Base-by-base conservation (phyloP, 106 monocot species). In the Chionographis japonica region DNA sequence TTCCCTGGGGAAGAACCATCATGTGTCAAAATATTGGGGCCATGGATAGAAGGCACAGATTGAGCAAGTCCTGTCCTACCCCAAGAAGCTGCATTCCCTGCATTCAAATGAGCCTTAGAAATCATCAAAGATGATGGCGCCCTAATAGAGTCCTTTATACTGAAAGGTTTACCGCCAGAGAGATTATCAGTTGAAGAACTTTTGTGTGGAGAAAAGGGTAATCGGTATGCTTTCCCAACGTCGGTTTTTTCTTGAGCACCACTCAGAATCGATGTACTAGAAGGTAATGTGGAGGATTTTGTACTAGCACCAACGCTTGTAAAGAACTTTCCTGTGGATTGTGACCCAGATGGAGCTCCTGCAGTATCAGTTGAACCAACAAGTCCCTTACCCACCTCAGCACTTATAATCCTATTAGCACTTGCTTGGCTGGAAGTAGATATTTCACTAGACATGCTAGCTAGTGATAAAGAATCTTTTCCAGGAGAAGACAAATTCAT, bases 241-340 rank as follows among this genome's bases (percentile, higher is more conserved):
- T 19, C 74, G 42, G 52, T 12, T 68, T 39, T 75, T 50, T 64
- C 73, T 70, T 66, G 42, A 63, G 41, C 12, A 75, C 75, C 27
- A 54, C 54, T 66, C 0, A 52, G 37, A 65, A 61, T 20, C 27
- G 73, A 63, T 70, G 59, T 64, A 71, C 58, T 54, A 70, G 70
- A 70, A 67, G 63, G 15, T 27, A 55, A 74, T 55, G 60, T 50
- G n/a, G 71, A 59, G 56, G 70, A 46, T 63, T 80, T 75, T 50
- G 63, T 38, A 66, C 6, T 75, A 18, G 11, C 4, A 27, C 55
- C 57, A 70, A 68, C 64, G n/a, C 67, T 57, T 67, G 46, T 14
- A n/a, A 58, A 53, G 12, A 67, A 5, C 42, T 75, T 74, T 40
- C 42, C 69, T 12, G 58, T 17, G 35, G 65, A 68, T 58, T 67